A percentile compares a stretch with the other conserved stretches of the same genome.
Conservation (phyloP, 768 basidiomycete species). For the Auriscalpium orientale region DNA sequence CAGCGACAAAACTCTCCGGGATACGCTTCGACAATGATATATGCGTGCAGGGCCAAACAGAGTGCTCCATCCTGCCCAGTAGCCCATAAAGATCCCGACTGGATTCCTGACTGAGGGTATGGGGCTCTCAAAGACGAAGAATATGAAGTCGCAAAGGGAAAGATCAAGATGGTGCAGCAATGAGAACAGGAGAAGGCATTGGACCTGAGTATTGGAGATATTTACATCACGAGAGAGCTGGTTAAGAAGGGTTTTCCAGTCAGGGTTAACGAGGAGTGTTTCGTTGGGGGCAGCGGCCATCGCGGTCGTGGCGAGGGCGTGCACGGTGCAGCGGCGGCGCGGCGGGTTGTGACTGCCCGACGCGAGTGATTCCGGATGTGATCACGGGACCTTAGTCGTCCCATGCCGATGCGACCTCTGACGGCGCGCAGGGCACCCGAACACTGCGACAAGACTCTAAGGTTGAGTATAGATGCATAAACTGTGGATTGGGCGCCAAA, state of each 20-base stretch:
- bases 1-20: no score
- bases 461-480: no score
- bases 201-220: background rate
- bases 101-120: background rate
- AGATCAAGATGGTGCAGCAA: background rate
- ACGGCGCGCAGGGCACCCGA: no score
- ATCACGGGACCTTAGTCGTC: no score
- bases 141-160: background rate
- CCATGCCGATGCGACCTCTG: no score
- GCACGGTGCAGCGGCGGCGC: no score
- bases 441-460: no score
- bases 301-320: no score
- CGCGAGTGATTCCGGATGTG: no score
- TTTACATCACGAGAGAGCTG: background rate
- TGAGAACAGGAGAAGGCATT: background rate
- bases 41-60: background rate
- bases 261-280: background rate
- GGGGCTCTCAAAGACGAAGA: background rate
- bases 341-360: no score
- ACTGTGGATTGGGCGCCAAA: no score
- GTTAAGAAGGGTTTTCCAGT: background rate
- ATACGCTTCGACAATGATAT: background rate
- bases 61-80: background rate
- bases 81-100: background rate
- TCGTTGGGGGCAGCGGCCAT: no score